Conservation (phyloP, 2,329 filamentous ascomycete species). For the Samsoniella hepiali region DNA sequence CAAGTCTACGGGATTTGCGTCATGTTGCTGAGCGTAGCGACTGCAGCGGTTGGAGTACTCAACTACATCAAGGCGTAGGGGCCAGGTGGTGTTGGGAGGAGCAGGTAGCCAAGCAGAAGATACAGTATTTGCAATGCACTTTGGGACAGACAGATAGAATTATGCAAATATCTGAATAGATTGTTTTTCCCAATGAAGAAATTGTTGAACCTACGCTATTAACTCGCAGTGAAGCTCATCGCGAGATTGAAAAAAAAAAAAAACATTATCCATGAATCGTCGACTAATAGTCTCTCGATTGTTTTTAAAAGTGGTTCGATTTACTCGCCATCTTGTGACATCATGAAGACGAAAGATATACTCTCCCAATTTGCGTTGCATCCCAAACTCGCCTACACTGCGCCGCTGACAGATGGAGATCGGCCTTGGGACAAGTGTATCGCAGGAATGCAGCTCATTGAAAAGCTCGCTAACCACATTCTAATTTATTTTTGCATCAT, state of each 20-base stretch:
- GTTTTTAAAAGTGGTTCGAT: neutral
- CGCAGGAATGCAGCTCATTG: neutral
- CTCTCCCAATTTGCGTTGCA: neutral
- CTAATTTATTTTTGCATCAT: slow-evolving; percentile 85
- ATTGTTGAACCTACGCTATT: neutral
- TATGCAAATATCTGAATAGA: neutral
- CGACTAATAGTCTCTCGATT: slow-evolving; percentile 2
- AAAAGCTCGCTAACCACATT: neutral
- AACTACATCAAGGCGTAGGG: neutral
- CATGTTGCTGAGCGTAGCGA: too few relatives aligned
- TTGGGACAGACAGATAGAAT: neutral
- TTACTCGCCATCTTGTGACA: neutral
- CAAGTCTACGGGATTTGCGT: too few relatives aligned
- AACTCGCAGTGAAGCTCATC: neutral
- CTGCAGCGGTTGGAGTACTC: neutral
- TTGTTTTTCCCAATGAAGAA: neutral
- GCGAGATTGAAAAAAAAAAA: slow-evolving; percentile 2
- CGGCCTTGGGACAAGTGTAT: neutral
- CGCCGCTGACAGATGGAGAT: neutral
- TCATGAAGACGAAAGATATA: neutral
- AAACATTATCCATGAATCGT: slow-evolving; percentile 5
- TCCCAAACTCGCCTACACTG: neutral
- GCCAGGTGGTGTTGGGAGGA: neutral
- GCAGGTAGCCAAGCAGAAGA: neutral
- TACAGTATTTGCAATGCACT: neutral